phyloP scores from a whole-genome alignment of 2,329 filamentous ascomycete genomes.

The Ascocoryne sarcoides region DNA sequence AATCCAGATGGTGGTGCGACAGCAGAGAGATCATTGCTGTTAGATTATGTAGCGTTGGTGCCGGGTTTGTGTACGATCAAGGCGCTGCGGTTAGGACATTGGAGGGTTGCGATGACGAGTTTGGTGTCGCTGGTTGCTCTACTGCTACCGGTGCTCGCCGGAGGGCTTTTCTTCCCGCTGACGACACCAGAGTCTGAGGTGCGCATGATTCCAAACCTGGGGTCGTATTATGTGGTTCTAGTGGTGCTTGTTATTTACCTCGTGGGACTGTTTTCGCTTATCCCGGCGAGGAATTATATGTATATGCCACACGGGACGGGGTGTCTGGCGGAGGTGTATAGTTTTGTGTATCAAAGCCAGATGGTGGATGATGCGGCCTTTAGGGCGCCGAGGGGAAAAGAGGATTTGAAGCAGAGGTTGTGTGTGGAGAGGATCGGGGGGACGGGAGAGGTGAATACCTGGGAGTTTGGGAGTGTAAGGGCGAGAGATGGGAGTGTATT shows the following conservation, averaged over 20 bases:
- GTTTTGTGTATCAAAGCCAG: conserved; percentile 66
- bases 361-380: conserved; percentile 67
- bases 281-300: conserved; percentile 51
- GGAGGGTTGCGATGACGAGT: conserved; percentile 53
- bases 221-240: conserved; percentile 65
- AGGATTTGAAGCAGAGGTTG: conserved; percentile 60
- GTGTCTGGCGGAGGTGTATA: conserved; percentile 68
- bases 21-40: conserved; percentile 55
- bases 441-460: conserved; percentile 18
- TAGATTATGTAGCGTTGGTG: conserved; percentile 58
- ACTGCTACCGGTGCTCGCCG: conserved; percentile 54
- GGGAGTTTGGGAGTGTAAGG: conserved; percentile 23
- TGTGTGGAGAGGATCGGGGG: conserved; percentile 26
- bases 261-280: conserved; percentile 51
- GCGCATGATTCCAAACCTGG: conserved; percentile 63
- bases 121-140: conserved; percentile 50
- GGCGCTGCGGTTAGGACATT: conserved; percentile 51
- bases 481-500: conserved; percentile 21
- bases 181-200: conserved; percentile 44
- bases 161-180: conserved; percentile 60
- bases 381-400: conserved; percentile 54
- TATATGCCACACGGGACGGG: conserved; percentile 65
- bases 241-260: conserved; percentile 63
- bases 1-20: conserved; percentile 44
- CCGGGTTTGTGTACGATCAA: conserved; percentile 51